Evolutionary conservation across 192 early-diverging fungal genomes (phyloP).

Genomic region (Umbelopsis isabellina): DNA sequence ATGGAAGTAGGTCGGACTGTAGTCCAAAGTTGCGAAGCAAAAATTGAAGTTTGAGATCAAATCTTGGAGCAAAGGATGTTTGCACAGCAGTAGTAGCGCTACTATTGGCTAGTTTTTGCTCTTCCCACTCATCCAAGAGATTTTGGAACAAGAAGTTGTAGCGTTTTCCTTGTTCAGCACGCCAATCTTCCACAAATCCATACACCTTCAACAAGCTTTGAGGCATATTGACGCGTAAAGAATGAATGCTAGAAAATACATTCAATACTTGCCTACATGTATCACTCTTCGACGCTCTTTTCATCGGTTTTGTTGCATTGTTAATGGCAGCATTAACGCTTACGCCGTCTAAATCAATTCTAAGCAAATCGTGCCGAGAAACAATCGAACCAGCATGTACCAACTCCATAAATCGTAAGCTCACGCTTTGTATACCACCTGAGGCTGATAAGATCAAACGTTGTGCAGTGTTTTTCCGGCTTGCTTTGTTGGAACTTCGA

Average conservation of each 20-base stretch:
- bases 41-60: constrained; percentile 66
- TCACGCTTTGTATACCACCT: constrained; percentile 47
- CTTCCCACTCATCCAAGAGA: constrained; percentile 70
- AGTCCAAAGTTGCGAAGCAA: constrained; percentile 58
- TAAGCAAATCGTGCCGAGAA: constrained; percentile 42
- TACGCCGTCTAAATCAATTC: constrained; percentile 46
- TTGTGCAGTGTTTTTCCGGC: constrained; percentile 20
- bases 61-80: constrained; percentile 19
- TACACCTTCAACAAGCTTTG: constrained; percentile 75
- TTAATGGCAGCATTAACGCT: constrained; percentile 49
- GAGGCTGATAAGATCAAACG: constrained; percentile 44
- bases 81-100: not conserved
- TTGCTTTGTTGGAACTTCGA: constrained; percentile 30
- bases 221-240: constrained; percentile 51
- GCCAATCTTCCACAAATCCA: constrained; percentile 78
- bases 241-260: constrained; percentile 50
- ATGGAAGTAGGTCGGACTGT: constrained; percentile 66
- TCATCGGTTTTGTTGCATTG: constrained; percentile 36
- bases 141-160: constrained; percentile 76
- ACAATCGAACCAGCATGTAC: constrained; percentile 5
- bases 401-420: constrained; percentile 39
- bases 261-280: constrained; percentile 46
- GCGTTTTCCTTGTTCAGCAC: constrained; percentile 59
- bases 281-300: constrained; percentile 25
- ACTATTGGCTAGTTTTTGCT: constrained; percentile 42